Evolutionary conservation across 1,284 basidiomycete genomes (phyloP).

Genomic region (Anthracocystis panici-leucophaei): DNA sequence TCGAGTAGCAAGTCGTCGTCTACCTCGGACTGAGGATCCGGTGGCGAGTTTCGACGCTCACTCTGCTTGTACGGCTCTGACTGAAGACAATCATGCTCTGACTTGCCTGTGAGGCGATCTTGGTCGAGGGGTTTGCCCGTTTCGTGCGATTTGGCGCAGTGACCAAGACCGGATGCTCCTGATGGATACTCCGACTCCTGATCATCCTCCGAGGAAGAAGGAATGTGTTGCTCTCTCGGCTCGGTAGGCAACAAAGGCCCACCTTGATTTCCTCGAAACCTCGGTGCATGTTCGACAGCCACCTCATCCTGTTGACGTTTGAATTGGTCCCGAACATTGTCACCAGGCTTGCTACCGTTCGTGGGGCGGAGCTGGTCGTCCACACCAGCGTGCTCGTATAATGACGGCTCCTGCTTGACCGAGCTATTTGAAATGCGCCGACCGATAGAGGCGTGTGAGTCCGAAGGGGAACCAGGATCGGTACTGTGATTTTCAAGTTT

Average conservation of each 20-base stretch:
- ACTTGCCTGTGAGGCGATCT: not conserved
- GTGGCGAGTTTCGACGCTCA: not conserved
- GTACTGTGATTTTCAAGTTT: too few relatives aligned
- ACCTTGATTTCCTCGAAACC: too few relatives aligned
- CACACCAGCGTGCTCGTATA: too few relatives aligned
- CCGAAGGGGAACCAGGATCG: not conserved
- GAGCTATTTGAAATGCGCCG: not conserved
- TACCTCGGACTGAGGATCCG: not conserved
- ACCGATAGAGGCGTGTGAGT: not conserved
- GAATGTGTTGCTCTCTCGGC: not conserved
- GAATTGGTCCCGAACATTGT: too few relatives aligned
- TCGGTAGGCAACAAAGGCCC: too few relatives aligned
- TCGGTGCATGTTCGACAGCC: too few relatives aligned
- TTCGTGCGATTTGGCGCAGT: not conserved
- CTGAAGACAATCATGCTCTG: not conserved
- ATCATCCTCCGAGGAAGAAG: not conserved
- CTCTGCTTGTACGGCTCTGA: not conserved
- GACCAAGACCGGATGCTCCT: not conserved
- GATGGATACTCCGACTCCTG: not conserved
- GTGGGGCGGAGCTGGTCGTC: too few relatives aligned
- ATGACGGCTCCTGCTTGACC: not conserved
- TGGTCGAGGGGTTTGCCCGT: not conserved
- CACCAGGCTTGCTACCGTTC: too few relatives aligned
- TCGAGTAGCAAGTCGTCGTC: conserved; percentile 3
- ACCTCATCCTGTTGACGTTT: too few relatives aligned